These are phyloP conservation scores for Naganishia albida DNA, from an alignment of 1,284 basidiomycete species.

Conservation along the genomic window DNA sequence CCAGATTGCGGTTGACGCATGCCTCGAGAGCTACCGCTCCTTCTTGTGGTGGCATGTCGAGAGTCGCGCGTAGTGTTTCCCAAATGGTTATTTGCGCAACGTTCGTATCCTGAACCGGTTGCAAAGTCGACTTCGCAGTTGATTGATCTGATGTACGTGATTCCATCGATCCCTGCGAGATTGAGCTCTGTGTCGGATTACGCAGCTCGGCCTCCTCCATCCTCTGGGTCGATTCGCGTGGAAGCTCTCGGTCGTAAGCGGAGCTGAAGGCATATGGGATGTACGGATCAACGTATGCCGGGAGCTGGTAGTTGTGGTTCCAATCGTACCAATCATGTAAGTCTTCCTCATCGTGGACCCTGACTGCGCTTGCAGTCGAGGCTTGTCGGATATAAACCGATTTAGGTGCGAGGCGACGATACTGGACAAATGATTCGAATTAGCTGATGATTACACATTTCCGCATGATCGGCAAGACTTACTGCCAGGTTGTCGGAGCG, in stretches of 20 bases:
- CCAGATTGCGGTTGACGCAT: not conserved
- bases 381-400: slow-evolving; percentile 5
- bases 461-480: not conserved
- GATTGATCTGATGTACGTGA: no score
- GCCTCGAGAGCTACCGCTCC: not conserved
- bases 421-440: not conserved
- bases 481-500: slow-evolving; percentile 9
- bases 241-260: slow-evolving; percentile 5
- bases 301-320: slow-evolving; percentile 29
- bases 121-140: no score
- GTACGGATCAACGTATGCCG: slow-evolving; percentile 28
- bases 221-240: not conserved
- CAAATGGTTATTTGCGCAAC: not conserved
- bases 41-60: not conserved
- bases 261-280: slow-evolving; percentile 27
- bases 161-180: not conserved
- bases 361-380: slow-evolving; percentile 13
- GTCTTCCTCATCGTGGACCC: slow-evolving; percentile 22
- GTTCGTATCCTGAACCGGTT: no score
- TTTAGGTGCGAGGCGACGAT: slow-evolving; percentile 17
- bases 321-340: slow-evolving; percentile 26
- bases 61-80: not conserved
- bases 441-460: not conserved
- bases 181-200: not conserved
- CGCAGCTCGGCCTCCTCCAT: not conserved